Evolutionary conservation across 257 asterid genomes (phyloP).

Genomic region (Solanum megistacrolobum): DNA sequence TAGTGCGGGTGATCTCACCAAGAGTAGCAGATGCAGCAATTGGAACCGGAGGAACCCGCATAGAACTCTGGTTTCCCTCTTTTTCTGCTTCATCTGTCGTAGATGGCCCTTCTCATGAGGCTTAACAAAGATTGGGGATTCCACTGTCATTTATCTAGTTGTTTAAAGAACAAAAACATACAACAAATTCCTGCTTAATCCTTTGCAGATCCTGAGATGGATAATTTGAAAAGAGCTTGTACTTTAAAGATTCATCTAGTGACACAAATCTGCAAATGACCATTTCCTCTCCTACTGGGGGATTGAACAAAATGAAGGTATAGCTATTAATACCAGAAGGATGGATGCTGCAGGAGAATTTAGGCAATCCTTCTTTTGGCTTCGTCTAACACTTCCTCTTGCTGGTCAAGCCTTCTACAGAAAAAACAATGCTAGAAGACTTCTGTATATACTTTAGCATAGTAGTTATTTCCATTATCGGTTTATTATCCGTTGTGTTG

Average conservation of each 20-base stretch:
- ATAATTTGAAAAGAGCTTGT: background rate
- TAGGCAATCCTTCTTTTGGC: background rate
- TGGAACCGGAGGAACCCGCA: constrained; percentile 77
- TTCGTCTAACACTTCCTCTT: background rate
- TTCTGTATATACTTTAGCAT: background rate
- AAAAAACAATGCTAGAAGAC: background rate
- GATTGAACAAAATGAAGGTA: background rate
- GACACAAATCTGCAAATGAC: background rate
- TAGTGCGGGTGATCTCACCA: constrained; percentile 78
- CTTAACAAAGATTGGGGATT: constrained; percentile 7
- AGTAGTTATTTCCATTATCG: background rate
- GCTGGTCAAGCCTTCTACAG: background rate
- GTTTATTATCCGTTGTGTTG: background rate
- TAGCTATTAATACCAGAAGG: background rate
- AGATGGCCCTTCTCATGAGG: constrained; percentile 15
- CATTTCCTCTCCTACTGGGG: background rate
- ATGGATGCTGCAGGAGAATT: background rate
- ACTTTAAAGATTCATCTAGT: background rate
- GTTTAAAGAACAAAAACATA: background rate
- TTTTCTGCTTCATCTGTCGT: constrained; percentile 19
- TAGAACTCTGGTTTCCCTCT: constrained; percentile 88
- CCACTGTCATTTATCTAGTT: background rate
- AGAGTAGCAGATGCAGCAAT: constrained; percentile 32
- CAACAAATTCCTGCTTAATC: background rate
- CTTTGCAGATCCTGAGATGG: background rate